Conservation (phyloP, 768 basidiomycete species). For the Suillus sp. region DNA sequence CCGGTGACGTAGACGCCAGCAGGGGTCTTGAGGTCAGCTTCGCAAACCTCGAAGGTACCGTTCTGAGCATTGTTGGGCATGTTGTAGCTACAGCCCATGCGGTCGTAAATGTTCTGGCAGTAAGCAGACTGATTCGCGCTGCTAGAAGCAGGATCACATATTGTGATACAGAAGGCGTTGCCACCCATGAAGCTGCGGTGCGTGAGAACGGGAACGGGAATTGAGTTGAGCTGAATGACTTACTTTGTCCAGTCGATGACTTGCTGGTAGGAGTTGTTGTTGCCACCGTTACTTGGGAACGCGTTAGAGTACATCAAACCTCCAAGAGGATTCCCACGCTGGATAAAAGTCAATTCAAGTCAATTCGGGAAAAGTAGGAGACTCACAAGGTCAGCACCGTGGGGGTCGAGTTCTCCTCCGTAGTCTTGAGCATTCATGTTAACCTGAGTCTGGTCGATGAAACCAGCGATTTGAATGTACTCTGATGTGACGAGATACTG, state of each 20-base stretch:
- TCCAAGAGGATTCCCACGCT: slow-evolving; percentile 84
- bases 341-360: slow-evolving; percentile 16
- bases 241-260: slow-evolving; percentile 68
- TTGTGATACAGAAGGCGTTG: slow-evolving; percentile 65
- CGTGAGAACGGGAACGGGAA: slow-evolving; percentile 11
- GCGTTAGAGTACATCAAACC: slow-evolving; percentile 66
- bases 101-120: slow-evolving; percentile 76
- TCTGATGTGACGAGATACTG: slow-evolving; percentile 61
- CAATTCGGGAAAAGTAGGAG: slow-evolving; percentile 8
- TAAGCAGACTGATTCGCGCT: slow-evolving; percentile 42
- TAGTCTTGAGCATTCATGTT: slow-evolving; percentile 54
- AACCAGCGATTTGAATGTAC: slow-evolving; percentile 63
- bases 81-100: slow-evolving; percentile 74
- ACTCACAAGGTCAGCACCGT: slow-evolving; percentile 63
- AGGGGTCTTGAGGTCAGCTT: slow-evolving; percentile 61
- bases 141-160: slow-evolving; percentile 58
- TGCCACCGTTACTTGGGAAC: slow-evolving; percentile 42
- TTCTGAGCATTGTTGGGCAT: slow-evolving; percentile 63
- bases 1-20: slow-evolving; percentile 52
- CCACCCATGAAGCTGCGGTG: slow-evolving; percentile 69
- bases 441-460: slow-evolving; percentile 63
- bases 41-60: slow-evolving; percentile 65
- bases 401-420: slow-evolving; percentile 80
- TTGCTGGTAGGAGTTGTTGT: slow-evolving; percentile 50
- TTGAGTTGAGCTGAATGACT: slow-evolving; percentile 19